These are phyloP conservation scores for Colletotrichum sp. DNA, from an alignment of 2,329 filamentous ascomycete genomes.

Conservation along the genomic window DNA sequence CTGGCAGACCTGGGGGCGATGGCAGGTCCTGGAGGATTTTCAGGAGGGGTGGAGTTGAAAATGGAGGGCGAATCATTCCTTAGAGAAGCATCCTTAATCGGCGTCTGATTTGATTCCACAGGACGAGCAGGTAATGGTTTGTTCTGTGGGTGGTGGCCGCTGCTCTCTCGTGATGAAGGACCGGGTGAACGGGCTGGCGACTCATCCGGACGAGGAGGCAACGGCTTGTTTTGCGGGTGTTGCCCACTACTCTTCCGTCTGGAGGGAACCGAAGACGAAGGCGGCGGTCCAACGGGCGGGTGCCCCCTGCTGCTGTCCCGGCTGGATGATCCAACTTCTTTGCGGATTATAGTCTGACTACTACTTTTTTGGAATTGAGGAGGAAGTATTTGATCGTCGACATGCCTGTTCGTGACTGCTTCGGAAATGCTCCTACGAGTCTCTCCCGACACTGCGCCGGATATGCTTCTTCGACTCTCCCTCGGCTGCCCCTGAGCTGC, in stretches of 20 bases:
- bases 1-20: neutral
- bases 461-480: neutral
- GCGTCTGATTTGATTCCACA: neutral
- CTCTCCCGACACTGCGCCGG: neutral
- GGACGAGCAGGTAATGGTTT: neutral
- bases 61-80: neutral
- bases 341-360: neutral
- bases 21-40: neutral
- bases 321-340: neutral
- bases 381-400: neutral
- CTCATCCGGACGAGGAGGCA: neutral
- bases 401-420: neutral
- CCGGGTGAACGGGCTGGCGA: neutral
- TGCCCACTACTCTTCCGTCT: neutral
- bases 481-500: neutral
- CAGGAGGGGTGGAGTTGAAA: neutral
- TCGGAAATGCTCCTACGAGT: neutral
- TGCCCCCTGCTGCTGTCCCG: neutral
- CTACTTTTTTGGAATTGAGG: neutral
- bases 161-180: neutral
- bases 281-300: neutral
- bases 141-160: neutral
- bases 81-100: neutral
- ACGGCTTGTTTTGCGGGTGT: neutral
- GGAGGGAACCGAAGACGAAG: neutral